These are phyloP conservation scores for Thuidium tamariscinum DNA, from an alignment of 225 moss, liverwort and hornwort species.

Conservation along the genomic window DNA sequence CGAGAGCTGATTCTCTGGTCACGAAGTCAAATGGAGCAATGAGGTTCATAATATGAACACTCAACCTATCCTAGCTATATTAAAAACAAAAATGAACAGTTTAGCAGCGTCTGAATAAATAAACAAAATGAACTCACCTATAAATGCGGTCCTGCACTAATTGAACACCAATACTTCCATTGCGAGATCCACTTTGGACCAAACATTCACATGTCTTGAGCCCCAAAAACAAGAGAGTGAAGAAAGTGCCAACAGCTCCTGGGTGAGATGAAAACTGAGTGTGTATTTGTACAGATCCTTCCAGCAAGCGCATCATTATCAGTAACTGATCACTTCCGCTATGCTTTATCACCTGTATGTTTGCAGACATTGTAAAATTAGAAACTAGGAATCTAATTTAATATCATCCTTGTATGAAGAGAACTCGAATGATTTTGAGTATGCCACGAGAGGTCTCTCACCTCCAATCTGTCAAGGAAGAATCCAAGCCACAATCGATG, in stretches of 20 bases:
- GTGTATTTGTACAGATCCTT: slow-evolving; percentile 56
- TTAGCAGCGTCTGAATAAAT: background rate
- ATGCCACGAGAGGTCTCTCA: background rate
- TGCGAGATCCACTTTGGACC: slow-evolving; percentile 19
- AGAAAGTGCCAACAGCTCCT: slow-evolving; percentile 69
- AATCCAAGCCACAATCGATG: slow-evolving; percentile 82
- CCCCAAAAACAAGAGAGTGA: slow-evolving; percentile 64
- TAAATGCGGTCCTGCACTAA: slow-evolving; percentile 60
- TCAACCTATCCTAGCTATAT: background rate
- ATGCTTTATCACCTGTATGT: slow-evolving; percentile 56
- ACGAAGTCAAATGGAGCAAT: background rate
- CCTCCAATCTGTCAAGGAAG: slow-evolving; percentile 75
- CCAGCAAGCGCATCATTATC: slow-evolving; percentile 55
- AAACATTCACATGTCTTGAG: slow-evolving; percentile 60
- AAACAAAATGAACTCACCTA: slow-evolving; percentile 29
- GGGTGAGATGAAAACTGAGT: slow-evolving; percentile 68
- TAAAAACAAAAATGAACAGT: background rate
- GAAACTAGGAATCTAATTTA: background rate
- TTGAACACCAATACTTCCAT: slow-evolving; percentile 30
- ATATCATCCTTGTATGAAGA: background rate
- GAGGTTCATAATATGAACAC: background rate
- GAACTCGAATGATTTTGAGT: background rate
- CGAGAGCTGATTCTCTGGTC: background rate
- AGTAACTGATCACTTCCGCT: slow-evolving; percentile 58
- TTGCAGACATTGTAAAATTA: background rate